phyloP scores from a whole-genome alignment of 768 basidiomycete genomes.

The Mycena filopes region DNA sequence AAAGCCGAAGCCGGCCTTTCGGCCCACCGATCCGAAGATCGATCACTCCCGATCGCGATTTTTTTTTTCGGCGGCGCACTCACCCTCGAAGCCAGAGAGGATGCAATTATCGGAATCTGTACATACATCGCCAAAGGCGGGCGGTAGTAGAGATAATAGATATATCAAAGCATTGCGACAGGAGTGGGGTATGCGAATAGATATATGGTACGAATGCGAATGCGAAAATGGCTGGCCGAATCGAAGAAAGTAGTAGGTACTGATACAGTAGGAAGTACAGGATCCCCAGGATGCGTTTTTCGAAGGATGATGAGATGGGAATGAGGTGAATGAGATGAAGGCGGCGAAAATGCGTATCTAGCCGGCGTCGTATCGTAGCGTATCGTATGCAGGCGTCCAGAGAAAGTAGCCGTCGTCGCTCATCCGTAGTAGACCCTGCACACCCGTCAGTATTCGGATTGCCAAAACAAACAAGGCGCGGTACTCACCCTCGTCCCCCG shows the following conservation, averaged over 20 bases:
- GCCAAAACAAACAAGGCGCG: not conserved
- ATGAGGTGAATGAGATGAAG: not conserved
- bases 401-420: conserved; percentile 1
- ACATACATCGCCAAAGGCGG: conserved; percentile 1
- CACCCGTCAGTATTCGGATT: conserved; percentile 12
- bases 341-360: conserved; percentile 30
- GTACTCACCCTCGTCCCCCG: conserved; percentile 79
- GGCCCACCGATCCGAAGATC: no score
- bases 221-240: conserved; percentile 12
- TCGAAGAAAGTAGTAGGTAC: no score
- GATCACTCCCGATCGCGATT: no score
- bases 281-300: conserved; percentile 26
- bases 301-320: not conserved
- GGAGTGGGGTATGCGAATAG: conserved; percentile 13
- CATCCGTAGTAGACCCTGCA: conserved; percentile 54
- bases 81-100: not conserved
- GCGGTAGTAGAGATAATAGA: no score
- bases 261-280: conserved; percentile 30
- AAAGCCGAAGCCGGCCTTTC: no score
- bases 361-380: no score
- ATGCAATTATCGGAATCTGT: conserved; percentile 24
- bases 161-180: conserved; percentile 23
- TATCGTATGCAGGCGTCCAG: conserved; percentile 27
- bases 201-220: not conserved
- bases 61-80: no score